These are phyloP conservation scores for Coccinonectria pachysandricola DNA, from an alignment of 2,329 filamentous ascomycete species.

Conservation along the genomic window DNA sequence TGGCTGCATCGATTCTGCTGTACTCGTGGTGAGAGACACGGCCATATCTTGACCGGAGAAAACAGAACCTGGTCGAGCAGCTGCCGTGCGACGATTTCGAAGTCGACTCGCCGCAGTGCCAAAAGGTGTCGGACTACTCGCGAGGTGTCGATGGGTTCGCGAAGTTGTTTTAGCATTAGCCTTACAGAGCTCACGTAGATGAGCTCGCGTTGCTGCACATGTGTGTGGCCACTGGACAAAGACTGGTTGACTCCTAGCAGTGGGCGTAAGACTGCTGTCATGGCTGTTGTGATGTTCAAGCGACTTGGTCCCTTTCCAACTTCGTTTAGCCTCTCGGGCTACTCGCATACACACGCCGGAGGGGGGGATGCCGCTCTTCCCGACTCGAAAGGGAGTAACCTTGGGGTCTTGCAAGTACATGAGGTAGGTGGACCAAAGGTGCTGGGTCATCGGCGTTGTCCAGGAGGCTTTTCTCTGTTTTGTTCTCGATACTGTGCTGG, in stretches of 20 bases:
- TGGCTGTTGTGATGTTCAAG: conserved; percentile 25
- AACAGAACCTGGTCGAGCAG: conserved; percentile 34
- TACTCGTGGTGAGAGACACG: conserved; percentile 52
- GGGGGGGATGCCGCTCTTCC: conserved; percentile 53
- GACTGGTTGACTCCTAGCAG: conserved; percentile 32
- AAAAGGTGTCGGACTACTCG: conserved; percentile 47
- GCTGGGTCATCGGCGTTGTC: conserved; percentile 55
- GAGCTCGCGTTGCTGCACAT: conserved; percentile 49
- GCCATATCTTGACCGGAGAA: conserved; percentile 54
- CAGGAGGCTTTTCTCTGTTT: conserved; percentile 44
- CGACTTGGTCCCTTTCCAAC: conserved; percentile 52
- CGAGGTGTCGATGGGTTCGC: conserved; percentile 35
- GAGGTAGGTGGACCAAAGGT: conserved; percentile 56
- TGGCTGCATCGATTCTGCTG: conserved; percentile 54
- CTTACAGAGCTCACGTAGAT: conserved; percentile 54
- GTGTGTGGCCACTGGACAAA: conserved; percentile 56
- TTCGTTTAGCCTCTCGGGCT: conserved; percentile 54
- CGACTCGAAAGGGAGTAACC: conserved; percentile 54
- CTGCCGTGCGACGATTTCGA: conserved; percentile 38
- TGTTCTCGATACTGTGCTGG: conserved; percentile 8
- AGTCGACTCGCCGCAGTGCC: conserved; percentile 38
- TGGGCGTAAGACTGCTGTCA: conserved; percentile 48
- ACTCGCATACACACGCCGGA: conserved; percentile 55
- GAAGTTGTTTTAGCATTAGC: conserved; percentile 37
- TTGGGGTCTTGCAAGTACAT: conserved; percentile 57